phyloP scores from a whole-genome alignment of 2,329 filamentous ascomycete species.

The Didymella exigua region DNA sequence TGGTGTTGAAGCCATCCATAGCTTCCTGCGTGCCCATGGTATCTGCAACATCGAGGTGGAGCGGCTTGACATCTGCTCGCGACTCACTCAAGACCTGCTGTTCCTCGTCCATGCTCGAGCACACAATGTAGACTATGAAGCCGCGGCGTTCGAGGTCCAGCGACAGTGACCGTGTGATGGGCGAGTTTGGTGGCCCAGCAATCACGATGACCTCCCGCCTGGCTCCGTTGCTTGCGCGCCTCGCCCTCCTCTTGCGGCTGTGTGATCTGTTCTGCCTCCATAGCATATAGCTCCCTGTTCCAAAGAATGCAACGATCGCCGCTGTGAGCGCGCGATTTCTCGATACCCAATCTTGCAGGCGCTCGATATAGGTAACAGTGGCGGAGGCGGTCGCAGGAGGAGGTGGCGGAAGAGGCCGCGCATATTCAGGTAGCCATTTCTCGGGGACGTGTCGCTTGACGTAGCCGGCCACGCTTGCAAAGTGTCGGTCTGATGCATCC shows the following conservation, averaged over 20 bases:
- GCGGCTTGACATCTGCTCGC: constrained; percentile 79
- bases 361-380: constrained; percentile 57
- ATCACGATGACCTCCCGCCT: constrained; percentile 86
- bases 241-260: constrained; percentile 72
- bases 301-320: constrained; percentile 71
- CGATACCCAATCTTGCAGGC: constrained; percentile 71
- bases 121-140: constrained; percentile 91
- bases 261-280: constrained; percentile 66
- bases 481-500: constrained; percentile 78
- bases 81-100: constrained; percentile 74
- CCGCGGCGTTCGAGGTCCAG: constrained; percentile 88
- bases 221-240: constrained; percentile 79
- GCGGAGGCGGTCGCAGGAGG: constrained; percentile 50
- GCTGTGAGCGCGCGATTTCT: constrained; percentile 76
- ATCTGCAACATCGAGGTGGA: constrained; percentile 83
- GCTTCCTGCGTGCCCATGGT: constrained; percentile 70
- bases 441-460: constrained; percentile 72
- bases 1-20: constrained; percentile 72
- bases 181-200: constrained; percentile 83
- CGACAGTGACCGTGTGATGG: constrained; percentile 80
- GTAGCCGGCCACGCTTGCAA: constrained; percentile 74
- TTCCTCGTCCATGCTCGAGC: constrained; percentile 84
- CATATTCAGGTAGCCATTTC: constrained; percentile 73
- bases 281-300: constrained; percentile 65
- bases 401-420: constrained; percentile 63